Evolutionary conservation across 2,329 filamentous ascomycete genomes (phyloP), one percentile per base, ranked within the genome.

Genomic region (Pyrenochaeta sp.): DNA sequence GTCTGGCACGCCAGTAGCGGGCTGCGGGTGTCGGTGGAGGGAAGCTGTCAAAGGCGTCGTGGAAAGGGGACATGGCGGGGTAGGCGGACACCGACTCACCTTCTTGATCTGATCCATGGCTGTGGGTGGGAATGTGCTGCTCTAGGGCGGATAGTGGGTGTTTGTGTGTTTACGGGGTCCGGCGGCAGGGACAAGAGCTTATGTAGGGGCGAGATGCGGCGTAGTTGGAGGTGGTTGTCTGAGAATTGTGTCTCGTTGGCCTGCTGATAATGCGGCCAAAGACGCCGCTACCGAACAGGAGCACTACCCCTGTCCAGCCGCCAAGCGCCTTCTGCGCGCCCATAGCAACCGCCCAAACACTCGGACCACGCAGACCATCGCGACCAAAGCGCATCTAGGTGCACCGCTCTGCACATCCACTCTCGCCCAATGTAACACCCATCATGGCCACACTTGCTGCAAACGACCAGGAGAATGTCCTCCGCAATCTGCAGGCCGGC

Each of bases 61-160:
- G 44, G 30, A 51, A 59, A 51, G 48, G 58, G 53, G 52, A 47
- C 49, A 63, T 59, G 65, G 65, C 61, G 68, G 69, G 67, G 70
- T 67, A 68, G 48, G 48, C 30, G 42, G 65, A 59, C n/a, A n/a
- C n/a, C n/a, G 67, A 81, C 87, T 81, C 76, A 92, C 89, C 82
- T 91, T 87, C 86, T 90, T 92, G 75, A 94, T 92, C 77, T 87
- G 88, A 76, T 94, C 89, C 89, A 93, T 93, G 69, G 54, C 53
- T 46, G 60, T 45, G 48, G 55, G 27, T 28, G 29, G 51, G n/a
- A n/a, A n/a, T 31, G 39, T 41, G 53, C 41, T 37, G 28, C 34
- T 35, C 22, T 31, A 37, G 35, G 30, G 29, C 27, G 20, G 24
- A 34, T 34, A 21, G 34, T 44, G 39, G 20, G 35, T 24, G 39